Evolutionary conservation across 2,329 filamentous ascomycete genomes (phyloP).

Genomic region (Penicillium polonicum): DNA sequence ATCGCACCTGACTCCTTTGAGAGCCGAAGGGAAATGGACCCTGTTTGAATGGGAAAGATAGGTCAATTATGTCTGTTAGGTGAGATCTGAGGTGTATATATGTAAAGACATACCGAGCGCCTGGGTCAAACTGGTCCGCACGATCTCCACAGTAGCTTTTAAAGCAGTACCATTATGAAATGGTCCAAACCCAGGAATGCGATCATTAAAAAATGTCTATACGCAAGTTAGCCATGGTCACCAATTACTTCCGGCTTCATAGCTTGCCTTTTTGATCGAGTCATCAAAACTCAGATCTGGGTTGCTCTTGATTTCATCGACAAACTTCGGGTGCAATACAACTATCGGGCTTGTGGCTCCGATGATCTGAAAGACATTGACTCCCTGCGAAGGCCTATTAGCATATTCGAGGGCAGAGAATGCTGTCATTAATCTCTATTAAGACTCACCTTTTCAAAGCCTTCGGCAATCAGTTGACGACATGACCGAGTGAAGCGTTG

Average conservation of each 20-base stretch:
- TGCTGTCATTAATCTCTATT: background rate
- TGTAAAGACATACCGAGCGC: constrained; percentile 24
- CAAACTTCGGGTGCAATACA: constrained; percentile 31
- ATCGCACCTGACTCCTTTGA: constrained; percentile 27
- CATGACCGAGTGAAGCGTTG: constrained; percentile 26
- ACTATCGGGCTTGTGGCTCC: constrained; percentile 24
- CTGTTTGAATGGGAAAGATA: constrained; percentile 9
- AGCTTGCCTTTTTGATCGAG: constrained; percentile 24
- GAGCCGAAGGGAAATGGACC: constrained; percentile 27
- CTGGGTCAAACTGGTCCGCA: constrained; percentile 34
- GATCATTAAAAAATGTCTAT: constrained; percentile 31
- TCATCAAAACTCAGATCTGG: constrained; percentile 30
- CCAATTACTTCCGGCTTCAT: background rate
- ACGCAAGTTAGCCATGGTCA: constrained; percentile 2
- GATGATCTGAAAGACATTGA: constrained; percentile 30
- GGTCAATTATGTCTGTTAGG: background rate
- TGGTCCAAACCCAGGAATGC: constrained; percentile 32
- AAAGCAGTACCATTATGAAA: constrained; percentile 22
- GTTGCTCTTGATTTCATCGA: constrained; percentile 36
- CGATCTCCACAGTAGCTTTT: constrained; percentile 22
- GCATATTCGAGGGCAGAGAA: background rate
- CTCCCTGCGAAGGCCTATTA: constrained; percentile 20
- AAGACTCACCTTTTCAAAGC: constrained; percentile 28
- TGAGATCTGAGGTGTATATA: no score
- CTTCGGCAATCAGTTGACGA: constrained; percentile 27